Percentiles rank a stretch among this genome's conserved stretches.
Conservation (phyloP, 768 basidiomycete species). For the Daedalea quercina region DNA sequence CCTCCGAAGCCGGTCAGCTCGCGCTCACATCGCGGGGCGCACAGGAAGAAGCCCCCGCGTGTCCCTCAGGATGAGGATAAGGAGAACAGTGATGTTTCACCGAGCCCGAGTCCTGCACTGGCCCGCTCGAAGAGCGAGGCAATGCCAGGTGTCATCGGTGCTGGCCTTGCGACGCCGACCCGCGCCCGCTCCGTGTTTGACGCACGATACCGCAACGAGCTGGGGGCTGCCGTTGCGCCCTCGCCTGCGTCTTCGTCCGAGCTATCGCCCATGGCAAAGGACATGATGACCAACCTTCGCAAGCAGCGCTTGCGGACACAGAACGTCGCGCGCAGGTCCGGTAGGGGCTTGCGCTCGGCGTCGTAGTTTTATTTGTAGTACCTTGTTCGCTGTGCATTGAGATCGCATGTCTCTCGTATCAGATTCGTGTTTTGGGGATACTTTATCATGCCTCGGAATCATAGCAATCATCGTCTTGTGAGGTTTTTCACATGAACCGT, state of each 20-base stretch:
- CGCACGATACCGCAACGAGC: slow-evolving; percentile 14
- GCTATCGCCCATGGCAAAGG: slow-evolving; percentile 58
- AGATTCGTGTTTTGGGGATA: no score
- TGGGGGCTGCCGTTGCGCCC: slow-evolving; percentile 24
- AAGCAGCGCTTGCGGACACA: slow-evolving; percentile 21
- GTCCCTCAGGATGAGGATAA: slow-evolving; percentile 9
- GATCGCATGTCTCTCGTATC: no score
- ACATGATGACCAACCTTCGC: slow-evolving; percentile 63
- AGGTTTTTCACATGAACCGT: no score
- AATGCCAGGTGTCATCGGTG: neutral
- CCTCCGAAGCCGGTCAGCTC: neutral
- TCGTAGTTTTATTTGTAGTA: neutral
- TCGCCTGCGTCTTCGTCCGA: slow-evolving; percentile 72
- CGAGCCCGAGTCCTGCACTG: neutral
- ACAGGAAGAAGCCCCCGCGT: slow-evolving; percentile 8
- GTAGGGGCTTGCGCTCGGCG: neutral
- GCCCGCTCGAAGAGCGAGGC: neutral
- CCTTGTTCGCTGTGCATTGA: no score
- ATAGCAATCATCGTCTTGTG: no score
- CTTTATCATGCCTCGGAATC: no score
- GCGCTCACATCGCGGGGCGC: neutral
- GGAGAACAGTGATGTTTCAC: slow-evolving; percentile 16
- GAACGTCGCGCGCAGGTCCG: neutral
- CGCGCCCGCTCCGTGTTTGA: slow-evolving; percentile 34
- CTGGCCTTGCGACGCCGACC: slow-evolving; percentile 36